Evolutionary conservation across 2,329 filamentous ascomycete genomes (phyloP).

Genomic region (Knoxdaviesia capensis): DNA sequence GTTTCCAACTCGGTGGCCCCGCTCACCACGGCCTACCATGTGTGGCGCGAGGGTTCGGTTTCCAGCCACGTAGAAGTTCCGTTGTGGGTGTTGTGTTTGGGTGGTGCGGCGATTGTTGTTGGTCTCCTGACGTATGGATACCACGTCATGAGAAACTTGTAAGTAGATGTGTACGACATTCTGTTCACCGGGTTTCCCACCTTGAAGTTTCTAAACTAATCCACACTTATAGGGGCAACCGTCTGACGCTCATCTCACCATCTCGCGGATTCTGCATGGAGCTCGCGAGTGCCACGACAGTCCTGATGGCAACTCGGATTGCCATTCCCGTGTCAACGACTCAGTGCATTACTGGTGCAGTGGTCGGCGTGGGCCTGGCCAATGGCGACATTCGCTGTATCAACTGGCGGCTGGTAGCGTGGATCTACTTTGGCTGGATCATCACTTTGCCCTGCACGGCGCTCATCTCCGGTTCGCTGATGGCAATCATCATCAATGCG

Average conservation of each 20-base stretch:
- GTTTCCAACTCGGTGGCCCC: constrained; percentile 31
- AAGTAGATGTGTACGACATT: neutral
- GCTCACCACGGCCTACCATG: constrained; percentile 29
- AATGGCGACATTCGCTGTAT: constrained; percentile 27
- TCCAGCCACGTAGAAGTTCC: constrained; percentile 18
- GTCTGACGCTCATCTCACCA: constrained; percentile 32
- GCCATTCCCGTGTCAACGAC: constrained; percentile 29
- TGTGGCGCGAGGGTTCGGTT: constrained; percentile 22
- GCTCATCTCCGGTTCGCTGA: constrained; percentile 27
- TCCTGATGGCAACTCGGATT: constrained; percentile 31
- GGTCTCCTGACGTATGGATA: constrained; percentile 43
- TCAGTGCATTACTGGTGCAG: constrained; percentile 30
- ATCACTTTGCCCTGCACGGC: constrained; percentile 28
- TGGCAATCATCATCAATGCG: constrained; percentile 33
- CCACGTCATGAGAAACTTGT: constrained; percentile 36
- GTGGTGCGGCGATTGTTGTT: constrained; percentile 28
- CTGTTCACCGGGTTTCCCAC: neutral
- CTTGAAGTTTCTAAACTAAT: neutral
- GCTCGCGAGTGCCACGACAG: constrained; percentile 28
- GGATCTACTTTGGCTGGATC: constrained; percentile 28
- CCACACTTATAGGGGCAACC: constrained; percentile 18
- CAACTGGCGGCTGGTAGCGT: constrained; percentile 26
- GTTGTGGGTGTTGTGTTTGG: constrained; percentile 27
- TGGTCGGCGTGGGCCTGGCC: constrained; percentile 28
- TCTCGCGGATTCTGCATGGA: constrained; percentile 30